Conservation (phyloP, 2,329 filamentous ascomycete species). For the Microsporum audouinii region DNA sequence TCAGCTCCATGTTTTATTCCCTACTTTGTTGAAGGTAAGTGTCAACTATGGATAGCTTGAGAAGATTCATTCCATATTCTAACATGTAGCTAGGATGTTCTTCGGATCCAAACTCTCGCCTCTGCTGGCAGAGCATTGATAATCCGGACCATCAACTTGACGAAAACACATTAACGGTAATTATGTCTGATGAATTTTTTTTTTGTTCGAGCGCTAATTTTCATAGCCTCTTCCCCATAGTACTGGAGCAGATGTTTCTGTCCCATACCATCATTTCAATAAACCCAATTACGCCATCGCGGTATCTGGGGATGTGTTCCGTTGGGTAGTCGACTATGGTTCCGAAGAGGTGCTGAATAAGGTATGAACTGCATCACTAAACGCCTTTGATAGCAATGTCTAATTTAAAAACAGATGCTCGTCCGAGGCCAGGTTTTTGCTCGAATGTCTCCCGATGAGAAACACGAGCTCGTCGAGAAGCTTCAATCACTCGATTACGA, state of each 20-base stretch:
- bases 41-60: neutral
- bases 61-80: slow-evolving; percentile 10
- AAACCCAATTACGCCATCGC: slow-evolving; percentile 79
- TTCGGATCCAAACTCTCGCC: slow-evolving; percentile 57
- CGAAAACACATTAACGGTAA: slow-evolving; percentile 59
- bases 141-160: slow-evolving; percentile 68
- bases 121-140: slow-evolving; percentile 93
- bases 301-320: slow-evolving; percentile 84
- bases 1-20: slow-evolving; percentile 86
- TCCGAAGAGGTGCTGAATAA: slow-evolving; percentile 64
- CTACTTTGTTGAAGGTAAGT: slow-evolving; percentile 61
- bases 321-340: slow-evolving; percentile 90
- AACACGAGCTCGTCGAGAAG: slow-evolving; percentile 94
- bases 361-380: slow-evolving; percentile 31
- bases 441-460: slow-evolving; percentile 97
- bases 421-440: slow-evolving; percentile 87
- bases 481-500: slow-evolving; percentile 93
- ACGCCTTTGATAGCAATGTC: slow-evolving; percentile 4
- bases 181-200: slow-evolving; percentile 10
- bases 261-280: slow-evolving; percentile 74
- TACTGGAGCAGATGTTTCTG: slow-evolving; percentile 61
- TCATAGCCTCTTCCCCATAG: slow-evolving; percentile 58
- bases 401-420: slow-evolving; percentile 54
- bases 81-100: slow-evolving; percentile 45
- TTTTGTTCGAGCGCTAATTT: neutral